Percentiles rank a stretch among this genome's conserved stretches.
Evolutionary conservation across 1,284 basidiomycete genomes (phyloP).

Genomic region (Microstroma glucosiphilum): DNA sequence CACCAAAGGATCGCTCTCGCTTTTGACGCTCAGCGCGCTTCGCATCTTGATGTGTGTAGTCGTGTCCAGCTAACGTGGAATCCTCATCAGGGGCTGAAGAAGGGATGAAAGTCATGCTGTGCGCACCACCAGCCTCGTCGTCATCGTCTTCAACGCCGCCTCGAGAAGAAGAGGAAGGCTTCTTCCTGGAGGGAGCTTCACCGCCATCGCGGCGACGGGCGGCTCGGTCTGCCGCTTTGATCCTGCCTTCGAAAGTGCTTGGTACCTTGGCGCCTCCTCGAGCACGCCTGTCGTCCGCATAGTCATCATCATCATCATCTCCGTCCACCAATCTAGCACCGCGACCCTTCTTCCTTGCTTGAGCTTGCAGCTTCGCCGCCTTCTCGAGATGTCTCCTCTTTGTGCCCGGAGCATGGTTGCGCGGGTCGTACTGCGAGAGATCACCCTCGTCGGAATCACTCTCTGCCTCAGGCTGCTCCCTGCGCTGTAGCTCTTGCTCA

Average conservation of each 20-base stretch:
- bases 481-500: conserved; percentile 21
- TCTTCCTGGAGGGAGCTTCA: not conserved
- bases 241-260: conserved; percentile 15
- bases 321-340: conserved; percentile 26
- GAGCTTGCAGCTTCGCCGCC: conserved; percentile 38
- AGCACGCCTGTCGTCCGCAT: conserved; percentile 12
- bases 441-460: conserved; percentile 55
- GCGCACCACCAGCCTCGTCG: conserved; percentile 14
- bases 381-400: conserved; percentile 54
- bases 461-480: not conserved
- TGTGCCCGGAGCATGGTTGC: conserved; percentile 46
- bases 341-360: conserved; percentile 51
- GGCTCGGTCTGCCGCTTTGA: conserved; percentile 1
- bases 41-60: conserved; percentile 6
- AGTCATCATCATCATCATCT: conserved; percentile 31
- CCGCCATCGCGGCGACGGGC: not conserved
- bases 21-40: conserved; percentile 47
- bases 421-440: conserved; percentile 35
- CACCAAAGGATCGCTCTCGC: conserved; percentile 55
- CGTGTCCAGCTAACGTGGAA: conserved; percentile 2
- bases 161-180: not conserved
- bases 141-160: conserved; percentile 11
- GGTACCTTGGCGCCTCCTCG: conserved; percentile 26
- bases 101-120: conserved; percentile 35
- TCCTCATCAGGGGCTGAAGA: conserved; percentile 10